These are phyloP conservation scores for Apophysomyces ossiformis DNA, from an alignment of 371 early-diverging fungal species.

Conservation along the genomic window DNA sequence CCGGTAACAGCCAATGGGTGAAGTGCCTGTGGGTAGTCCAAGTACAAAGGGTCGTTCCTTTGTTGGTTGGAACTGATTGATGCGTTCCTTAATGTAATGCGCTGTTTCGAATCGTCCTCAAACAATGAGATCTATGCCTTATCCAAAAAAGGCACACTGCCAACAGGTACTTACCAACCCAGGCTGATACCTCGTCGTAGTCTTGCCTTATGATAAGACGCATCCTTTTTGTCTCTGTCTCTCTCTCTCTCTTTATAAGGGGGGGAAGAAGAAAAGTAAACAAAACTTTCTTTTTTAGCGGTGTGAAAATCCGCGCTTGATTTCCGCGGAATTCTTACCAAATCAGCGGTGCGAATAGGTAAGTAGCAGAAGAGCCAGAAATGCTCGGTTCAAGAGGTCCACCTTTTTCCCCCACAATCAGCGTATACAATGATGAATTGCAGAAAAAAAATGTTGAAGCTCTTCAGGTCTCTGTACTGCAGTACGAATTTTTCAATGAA, in stretches of 20 bases:
- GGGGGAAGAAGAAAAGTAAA: neutral
- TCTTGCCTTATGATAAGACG: slow-evolving; percentile 74
- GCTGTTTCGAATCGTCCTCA: slow-evolving; percentile 33
- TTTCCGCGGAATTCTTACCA: too few relatives aligned
- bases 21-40: slow-evolving; percentile 87
- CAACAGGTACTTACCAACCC: slow-evolving; percentile 54
- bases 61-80: slow-evolving; percentile 79
- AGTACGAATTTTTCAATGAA: too few relatives aligned
- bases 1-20: slow-evolving; percentile 78
- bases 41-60: slow-evolving; percentile 80
- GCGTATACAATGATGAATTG: too few relatives aligned
- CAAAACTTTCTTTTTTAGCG: neutral
- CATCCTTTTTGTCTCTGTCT: slow-evolving; percentile 37
- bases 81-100: slow-evolving; percentile 81
- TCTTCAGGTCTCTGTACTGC: too few relatives aligned
- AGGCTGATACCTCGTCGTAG: slow-evolving; percentile 66
- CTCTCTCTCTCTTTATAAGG: neutral
- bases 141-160: too few relatives aligned
- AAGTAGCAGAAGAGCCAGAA: too few relatives aligned
- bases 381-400: too few relatives aligned
- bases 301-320: too few relatives aligned
- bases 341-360: too few relatives aligned
- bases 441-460: too few relatives aligned
- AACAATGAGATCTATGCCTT: too few relatives aligned
- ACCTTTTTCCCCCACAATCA: too few relatives aligned